Conservation (phyloP, 306 rosid species). For the Erythrophleum fordii region DNA sequence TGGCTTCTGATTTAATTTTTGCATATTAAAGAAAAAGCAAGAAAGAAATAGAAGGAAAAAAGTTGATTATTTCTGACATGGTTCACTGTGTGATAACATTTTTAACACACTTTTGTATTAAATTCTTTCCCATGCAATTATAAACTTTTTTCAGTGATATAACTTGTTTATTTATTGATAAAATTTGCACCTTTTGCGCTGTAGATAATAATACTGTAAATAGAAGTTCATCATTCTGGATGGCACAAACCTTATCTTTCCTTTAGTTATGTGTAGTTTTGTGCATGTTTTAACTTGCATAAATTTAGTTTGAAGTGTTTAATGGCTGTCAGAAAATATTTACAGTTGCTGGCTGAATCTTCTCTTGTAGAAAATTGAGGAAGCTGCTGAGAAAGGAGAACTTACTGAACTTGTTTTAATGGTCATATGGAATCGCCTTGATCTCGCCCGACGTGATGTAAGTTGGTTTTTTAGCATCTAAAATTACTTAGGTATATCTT, state of each 20-base stretch:
- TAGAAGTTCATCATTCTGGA: neutral
- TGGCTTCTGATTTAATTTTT: conserved; percentile 10
- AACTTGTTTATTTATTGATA: conserved; percentile 26
- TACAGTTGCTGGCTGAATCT: conserved; percentile 6
- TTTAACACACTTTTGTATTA: conserved; percentile 7
- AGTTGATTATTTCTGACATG: conserved; percentile 19
- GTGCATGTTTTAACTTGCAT: neutral
- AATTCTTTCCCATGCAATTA: conserved; percentile 8
- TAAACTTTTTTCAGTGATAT: conserved; percentile 2
- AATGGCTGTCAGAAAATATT: conserved; percentile 1
- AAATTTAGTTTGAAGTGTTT: neutral
- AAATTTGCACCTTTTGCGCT: conserved; percentile 1
- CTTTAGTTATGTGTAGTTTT: conserved; percentile 7
- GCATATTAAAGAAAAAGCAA: neutral
- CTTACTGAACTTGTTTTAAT: conserved; percentile 90
- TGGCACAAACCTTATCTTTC: neutral
- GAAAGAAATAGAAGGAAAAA: neutral
- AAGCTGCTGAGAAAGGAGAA: conserved; percentile 94
- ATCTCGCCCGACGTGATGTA: conserved; percentile 96
- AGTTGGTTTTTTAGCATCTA: conserved; percentile 47
- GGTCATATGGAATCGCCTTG: conserved; percentile 97
- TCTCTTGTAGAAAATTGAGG: conserved; percentile 81
- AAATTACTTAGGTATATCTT: conserved; percentile 1
- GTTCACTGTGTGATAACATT: neutral
- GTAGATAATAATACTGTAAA: neutral